phyloP scores from a whole-genome alignment of 306 rosid genomes.

The Medicago truncatula region MtrunA17r5.0-ANR NC_053048.1:35578501-35579000 shows the following conservation, averaged over 20 bases:
- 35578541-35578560: conserved; percentile 39
- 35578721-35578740: conserved; percentile 9
- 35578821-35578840: conserved; percentile 25
- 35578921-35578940: conserved; percentile 17
- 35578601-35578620: conserved; percentile 78
- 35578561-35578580: conserved; percentile 99
- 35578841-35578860: conserved; percentile 10
- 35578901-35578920: conserved; percentile 13
- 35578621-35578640: conserved; percentile 61
- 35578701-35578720: conserved; percentile 30
- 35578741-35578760: conserved; percentile 21
- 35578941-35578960: conserved; percentile 16
- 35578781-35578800: conserved; percentile 7
- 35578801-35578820: conserved; percentile 19
- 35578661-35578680: conserved; percentile 70
- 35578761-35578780: conserved; percentile 17
- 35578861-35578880: conserved; percentile 27
- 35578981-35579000: conserved; percentile 80
- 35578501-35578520: conserved; percentile 29
- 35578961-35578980: conserved; percentile 81
- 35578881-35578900: conserved; percentile 16
- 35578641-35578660: conserved; percentile 77
- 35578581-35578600: conserved; percentile 81
- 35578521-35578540: conserved; percentile 18
- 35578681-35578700: conserved; percentile 9